Percentiles rank a stretch among this genome's conserved stretches.
Conservation (phyloP, 371 early-diverging fungal species). For the Syncephalastrum sp. region DNA sequence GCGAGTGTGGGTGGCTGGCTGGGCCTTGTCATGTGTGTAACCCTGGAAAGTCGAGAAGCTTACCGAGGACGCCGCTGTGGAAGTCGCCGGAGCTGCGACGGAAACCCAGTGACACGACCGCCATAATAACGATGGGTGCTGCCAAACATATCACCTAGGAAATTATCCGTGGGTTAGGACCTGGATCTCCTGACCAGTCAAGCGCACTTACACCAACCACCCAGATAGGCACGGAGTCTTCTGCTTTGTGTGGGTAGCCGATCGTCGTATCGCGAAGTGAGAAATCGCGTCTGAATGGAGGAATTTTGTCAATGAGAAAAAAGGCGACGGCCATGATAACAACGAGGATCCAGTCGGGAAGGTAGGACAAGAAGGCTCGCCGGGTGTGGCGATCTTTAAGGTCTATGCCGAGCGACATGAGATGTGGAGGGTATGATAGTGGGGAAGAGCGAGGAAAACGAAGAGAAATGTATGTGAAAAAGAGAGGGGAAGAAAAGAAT, state of each 20-base stretch:
- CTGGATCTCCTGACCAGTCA: neutral
- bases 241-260: slow-evolving; percentile 58
- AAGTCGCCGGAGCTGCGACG: slow-evolving; percentile 22
- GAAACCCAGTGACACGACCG: slow-evolving; percentile 19
- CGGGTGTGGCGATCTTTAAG: slow-evolving; percentile 27
- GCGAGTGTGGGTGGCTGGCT: too few relatives aligned
- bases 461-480: slow-evolving; percentile 2
- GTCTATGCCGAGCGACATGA: slow-evolving; percentile 16
- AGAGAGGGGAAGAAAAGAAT: too few relatives aligned
- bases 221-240: slow-evolving; percentile 65
- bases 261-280: slow-evolving; percentile 69
- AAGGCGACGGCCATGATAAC: slow-evolving; percentile 57
- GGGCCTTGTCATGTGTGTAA: too few relatives aligned
- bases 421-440: neutral
- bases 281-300: slow-evolving; percentile 72
- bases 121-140: slow-evolving; percentile 24
- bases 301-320: slow-evolving; percentile 54
- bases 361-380: slow-evolving; percentile 55
- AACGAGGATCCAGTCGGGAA: slow-evolving; percentile 67
- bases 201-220: slow-evolving; percentile 42
- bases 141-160: slow-evolving; percentile 25
- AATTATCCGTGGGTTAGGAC: slow-evolving; percentile 2
- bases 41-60: neutral
- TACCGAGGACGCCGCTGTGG: slow-evolving; percentile 28
- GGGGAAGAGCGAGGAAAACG: neutral